Evolutionary conservation across 352 stramenopile species (phyloP).

Genomic region (Globisporangium irregulare): DNA sequence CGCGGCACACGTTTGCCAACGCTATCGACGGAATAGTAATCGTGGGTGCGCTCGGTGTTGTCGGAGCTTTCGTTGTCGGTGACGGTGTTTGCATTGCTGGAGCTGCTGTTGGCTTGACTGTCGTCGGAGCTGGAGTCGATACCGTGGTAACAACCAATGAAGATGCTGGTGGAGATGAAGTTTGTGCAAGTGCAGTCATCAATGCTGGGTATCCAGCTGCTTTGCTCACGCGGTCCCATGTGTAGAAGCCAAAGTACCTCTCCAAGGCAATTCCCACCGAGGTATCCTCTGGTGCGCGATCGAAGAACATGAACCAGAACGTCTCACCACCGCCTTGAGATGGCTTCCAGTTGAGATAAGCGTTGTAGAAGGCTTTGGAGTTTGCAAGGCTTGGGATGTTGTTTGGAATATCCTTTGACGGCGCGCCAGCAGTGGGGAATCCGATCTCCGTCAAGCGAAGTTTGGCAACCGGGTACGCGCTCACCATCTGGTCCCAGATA

Average conservation of each 20-base stretch:
- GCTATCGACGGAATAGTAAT: slow-evolving; percentile 10
- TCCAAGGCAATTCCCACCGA: slow-evolving; percentile 53
- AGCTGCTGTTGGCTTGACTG: slow-evolving; percentile 6
- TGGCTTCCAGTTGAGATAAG: slow-evolving; percentile 60
- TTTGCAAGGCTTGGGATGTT: slow-evolving; percentile 39
- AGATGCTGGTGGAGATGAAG: background rate
- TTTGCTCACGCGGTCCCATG: slow-evolving; percentile 21
- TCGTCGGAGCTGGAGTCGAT: slow-evolving; percentile 7
- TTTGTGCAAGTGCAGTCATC: slow-evolving; percentile 3
- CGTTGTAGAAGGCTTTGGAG: slow-evolving; percentile 56
- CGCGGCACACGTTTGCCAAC: slow-evolving; percentile 26
- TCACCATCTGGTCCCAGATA: slow-evolving; percentile 55
- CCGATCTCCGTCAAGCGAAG: slow-evolving; percentile 67
- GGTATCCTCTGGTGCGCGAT: slow-evolving; percentile 47
- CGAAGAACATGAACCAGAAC: slow-evolving; percentile 86
- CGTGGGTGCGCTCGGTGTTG: background rate
- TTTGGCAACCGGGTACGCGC: slow-evolving; percentile 43
- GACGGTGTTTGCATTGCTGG: background rate
- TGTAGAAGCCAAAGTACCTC: slow-evolving; percentile 77
- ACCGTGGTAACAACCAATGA: slow-evolving; percentile 7
- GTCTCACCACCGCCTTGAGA: slow-evolving; percentile 34
- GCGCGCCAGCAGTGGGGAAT: slow-evolving; percentile 43
- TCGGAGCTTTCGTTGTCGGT: slow-evolving; percentile 7
- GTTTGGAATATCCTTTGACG: slow-evolving; percentile 2
- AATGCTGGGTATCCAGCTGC: slow-evolving; percentile 4